Base-by-base conservation (phyloP, 176 grass and related monocot species). In the Phragmites australis region DNA sequence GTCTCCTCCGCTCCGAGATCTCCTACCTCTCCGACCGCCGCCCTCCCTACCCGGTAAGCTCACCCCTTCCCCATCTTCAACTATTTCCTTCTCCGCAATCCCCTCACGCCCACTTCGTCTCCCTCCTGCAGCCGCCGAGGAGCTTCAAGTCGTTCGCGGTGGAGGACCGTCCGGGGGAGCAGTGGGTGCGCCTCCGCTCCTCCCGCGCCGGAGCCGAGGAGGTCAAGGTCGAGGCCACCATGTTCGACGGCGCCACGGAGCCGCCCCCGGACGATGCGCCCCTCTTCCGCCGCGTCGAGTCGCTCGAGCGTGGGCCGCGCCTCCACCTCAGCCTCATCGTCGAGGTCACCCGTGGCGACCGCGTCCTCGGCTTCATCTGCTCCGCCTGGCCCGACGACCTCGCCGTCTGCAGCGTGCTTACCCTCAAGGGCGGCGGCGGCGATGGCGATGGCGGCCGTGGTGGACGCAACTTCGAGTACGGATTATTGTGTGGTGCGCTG, bases 261-360 rank as follows among this genome's bases (percentile, higher is more conserved):
- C 70, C 83, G 17, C 18, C 79, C 30, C 86, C 86, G 0, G 84
- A 86, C 43, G 77, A 86, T 55, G 81, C 79, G 14, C 69, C 87
- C 45, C 82, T 91, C 46, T 81, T 85, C 84, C 60, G 74, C 31
- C 92, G 86, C 74, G 81, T 92, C 32, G 91, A 94, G 79, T 81
- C 87, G 7, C 81, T 82, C 23, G 92, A 94, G 81, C 77, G 29
- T 2, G 90, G 90, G 0, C 86, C 78, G 21, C 90, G 78, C 81
- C 92, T 89, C 81, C 96, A 91, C 90, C 89, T 98, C 62, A 94
- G 92, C 84, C 86, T 98, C 78, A 85, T 91, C 25, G 90, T 89
- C 75, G 96, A 98, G 90, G 88, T 98, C 48, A 73, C 84, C 43
- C 77, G 75, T 13, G 81, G 55, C 17, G 92, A 85, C 53, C 71